Percentiles rank a stretch among this genome's conserved stretches.
Evolutionary conservation across 179 eudicot species (phyloP).

Genomic region (Spergularia azorica): DNA sequence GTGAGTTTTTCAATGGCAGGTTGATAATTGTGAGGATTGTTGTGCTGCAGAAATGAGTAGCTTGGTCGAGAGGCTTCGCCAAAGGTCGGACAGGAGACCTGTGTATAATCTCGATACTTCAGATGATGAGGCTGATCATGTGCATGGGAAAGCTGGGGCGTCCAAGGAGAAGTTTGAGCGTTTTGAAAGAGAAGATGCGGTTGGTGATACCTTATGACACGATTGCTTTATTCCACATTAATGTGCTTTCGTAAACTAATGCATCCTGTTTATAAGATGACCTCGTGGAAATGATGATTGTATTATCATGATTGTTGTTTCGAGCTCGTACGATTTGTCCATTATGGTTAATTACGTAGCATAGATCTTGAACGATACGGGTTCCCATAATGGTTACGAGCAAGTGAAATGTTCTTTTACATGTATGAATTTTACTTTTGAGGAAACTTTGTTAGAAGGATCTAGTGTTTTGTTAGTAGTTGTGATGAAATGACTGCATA

Average conservation of each 20-base stretch:
- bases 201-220: slow-evolving; percentile 25
- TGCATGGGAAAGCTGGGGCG: slow-evolving; percentile 35
- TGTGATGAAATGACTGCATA: not conserved
- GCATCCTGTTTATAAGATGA: slow-evolving; percentile 1
- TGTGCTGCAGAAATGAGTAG: slow-evolving; percentile 60
- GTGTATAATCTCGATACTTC: slow-evolving; percentile 61
- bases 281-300: not conserved
- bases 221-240: not conserved
- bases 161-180: slow-evolving; percentile 47
- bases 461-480: not conserved
- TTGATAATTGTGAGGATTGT: not conserved
- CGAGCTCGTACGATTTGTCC: not conserved
- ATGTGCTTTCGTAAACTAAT: not conserved
- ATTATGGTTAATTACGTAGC: not conserved
- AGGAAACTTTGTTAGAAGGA: too few relatives aligned
- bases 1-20: too few relatives aligned
- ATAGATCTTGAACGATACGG: not conserved
- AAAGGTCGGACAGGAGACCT: slow-evolving; percentile 67
- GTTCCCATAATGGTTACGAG: not conserved
- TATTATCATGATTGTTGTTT: not conserved
- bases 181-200: slow-evolving; percentile 64
- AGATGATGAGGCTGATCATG: slow-evolving; percentile 62
- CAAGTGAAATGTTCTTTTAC: not conserved
- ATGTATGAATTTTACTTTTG: not conserved
- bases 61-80: slow-evolving; percentile 79